Evolutionary conservation across 352 stramenopile genomes (phyloP), one percentile per base, ranked within the genome.

Genomic region (Phytophthora pini): DNA sequence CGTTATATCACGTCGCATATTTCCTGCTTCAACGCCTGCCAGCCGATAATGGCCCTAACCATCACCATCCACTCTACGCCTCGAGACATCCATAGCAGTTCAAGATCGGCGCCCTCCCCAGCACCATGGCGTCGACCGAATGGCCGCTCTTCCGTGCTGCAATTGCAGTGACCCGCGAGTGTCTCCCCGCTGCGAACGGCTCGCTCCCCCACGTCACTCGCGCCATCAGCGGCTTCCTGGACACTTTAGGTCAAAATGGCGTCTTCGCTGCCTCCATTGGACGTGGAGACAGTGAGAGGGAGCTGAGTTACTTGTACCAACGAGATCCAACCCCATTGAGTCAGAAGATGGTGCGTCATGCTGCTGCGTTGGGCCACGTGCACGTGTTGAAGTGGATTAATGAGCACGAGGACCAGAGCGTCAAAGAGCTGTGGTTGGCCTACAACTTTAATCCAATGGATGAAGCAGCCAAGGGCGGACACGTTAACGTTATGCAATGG

Each of bases 391-490:
- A 71, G 50, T 77, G 64, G 69, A 40, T 77, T 15, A 13, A 55
- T 11, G 41, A 65, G 24, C 53, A 60, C 41, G 38, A 61, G 4
- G 50, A 58, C 20, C 36, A 44, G 12, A 41, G 34, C 2, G 8
- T 39, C 26, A 48, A 51, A 9, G 53, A 48, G 24, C 10, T 71
- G 29, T 71, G 63, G 63, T 39, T 22, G 20, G 63, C 57, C 63
- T 71, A 67, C 63, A 65, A 67, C 56, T 71, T 71, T 40, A 62
- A 48, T 39, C 63, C 63, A n/a, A 68, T 75, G 50, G 62, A 75
- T 32, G 55, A 59, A 6, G 67, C 67, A 11, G 61, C 67, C n/a
- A 70, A 67, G 34, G 32, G 12, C 22, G 66, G 67, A 12, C 54
- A 71, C 13, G 22, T 68, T 4, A 34, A 47, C 5, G 46, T 59